Base-by-base conservation (phyloP, 108 stramenopile species). In the Cyclostephanos invisitatus region DNA sequence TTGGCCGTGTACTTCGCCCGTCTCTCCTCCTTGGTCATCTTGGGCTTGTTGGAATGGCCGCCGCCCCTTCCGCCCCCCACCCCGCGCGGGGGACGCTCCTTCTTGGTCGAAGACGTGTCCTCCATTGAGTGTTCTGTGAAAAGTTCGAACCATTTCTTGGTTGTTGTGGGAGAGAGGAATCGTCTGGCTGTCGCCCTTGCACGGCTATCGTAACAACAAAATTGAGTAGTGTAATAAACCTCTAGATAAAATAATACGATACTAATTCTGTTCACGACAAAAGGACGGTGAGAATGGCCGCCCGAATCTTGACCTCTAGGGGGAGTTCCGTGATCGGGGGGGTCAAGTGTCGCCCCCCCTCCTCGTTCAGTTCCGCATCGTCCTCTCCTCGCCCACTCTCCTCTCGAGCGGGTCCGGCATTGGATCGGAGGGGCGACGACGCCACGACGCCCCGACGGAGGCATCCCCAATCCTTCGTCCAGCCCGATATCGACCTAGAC, bases 1-100 rank as follows among this genome's bases (percentile, higher is more conserved):
- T 88, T 77, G 32, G 86, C 76, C 0, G 90, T 91, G 65, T 94
- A 94, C 62, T 94, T 94, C 42, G 68, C 81, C 28, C 85, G 74
- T 12, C 93, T 75, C 60, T 94, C 90, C 70, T 87, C 90, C 68
- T 94, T 94, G 66, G 86, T 90, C 68, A 94, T 91, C 62, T 87
- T 89, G 0, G 81, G 75, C 59, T 87, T 88, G 51, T 24, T 77
- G 2, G 4, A 4, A 32, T 4, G 62, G 29, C 72, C 50, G 36
- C 67, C 78, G 12, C 44, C 40, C 28, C 70, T 68, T 20, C 21
- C 50, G 49, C 35, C 50, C 21, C 21, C n/a, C n/a, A n/a, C n/a
- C 3, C 20, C 46, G 51, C 7, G 20, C 22, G 7, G 11, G 21
- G n/a, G n/a, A 0, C 53, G 53, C 25, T 12, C 17, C 36, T 44